Conservation (phyloP, 2,329 filamentous ascomycete genomes). For the Venturia pyrina region DNA sequence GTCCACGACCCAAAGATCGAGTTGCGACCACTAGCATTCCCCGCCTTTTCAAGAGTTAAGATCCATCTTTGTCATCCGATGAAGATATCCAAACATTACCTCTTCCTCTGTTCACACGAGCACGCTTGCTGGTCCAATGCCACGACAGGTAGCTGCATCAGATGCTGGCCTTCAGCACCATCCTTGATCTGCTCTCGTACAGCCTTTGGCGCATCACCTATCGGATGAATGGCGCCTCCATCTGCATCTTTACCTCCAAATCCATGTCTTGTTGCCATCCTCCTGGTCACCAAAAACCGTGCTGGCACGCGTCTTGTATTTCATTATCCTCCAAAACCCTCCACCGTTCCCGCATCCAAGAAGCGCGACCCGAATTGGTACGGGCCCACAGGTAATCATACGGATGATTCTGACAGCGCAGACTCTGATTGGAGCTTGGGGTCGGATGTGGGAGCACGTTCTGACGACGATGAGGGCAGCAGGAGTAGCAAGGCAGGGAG, state of each 20-base stretch:
- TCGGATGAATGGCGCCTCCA: slow-evolving; percentile 2
- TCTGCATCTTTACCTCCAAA: slow-evolving; percentile 15
- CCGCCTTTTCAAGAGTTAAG: background rate
- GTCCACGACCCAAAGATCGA: background rate
- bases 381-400: slow-evolving; percentile 24
- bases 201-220: background rate
- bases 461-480: slow-evolving; percentile 10
- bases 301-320: slow-evolving; percentile 31
- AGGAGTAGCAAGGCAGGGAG: slow-evolving; percentile 9
- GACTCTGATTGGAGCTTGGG: slow-evolving; percentile 14
- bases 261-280: slow-evolving; percentile 27
- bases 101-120: background rate
- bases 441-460: background rate
- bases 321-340: slow-evolving; percentile 29
- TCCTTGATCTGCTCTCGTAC: background rate
- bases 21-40: background rate
- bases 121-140: background rate
- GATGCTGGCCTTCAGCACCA: background rate
- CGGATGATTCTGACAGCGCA: slow-evolving; percentile 24
- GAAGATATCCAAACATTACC: background rate
- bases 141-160: background rate
- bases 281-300: slow-evolving; percentile 30
- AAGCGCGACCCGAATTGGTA: slow-evolving; percentile 26
- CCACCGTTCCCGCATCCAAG: slow-evolving; percentile 25
- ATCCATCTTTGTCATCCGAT: background rate